Percentiles rank a stretch among this genome's conserved stretches.
phyloP scores from a whole-genome alignment of 768 basidiomycete species.

The Rhodotorula sphaerocarpa region DNA sequence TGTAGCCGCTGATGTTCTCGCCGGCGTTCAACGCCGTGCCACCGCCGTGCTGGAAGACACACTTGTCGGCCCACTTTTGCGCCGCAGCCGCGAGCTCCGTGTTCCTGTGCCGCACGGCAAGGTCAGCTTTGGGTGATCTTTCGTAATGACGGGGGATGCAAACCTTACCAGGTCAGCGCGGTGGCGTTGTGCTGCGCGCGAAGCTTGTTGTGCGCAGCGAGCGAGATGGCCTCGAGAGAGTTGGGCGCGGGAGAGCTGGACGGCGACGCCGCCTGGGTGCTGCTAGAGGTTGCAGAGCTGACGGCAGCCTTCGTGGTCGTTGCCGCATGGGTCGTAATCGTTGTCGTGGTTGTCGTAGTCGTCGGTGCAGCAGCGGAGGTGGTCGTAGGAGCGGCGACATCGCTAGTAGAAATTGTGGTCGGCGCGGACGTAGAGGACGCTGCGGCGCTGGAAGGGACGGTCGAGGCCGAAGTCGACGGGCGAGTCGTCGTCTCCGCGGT shows the following conservation, averaged over 20 bases:
- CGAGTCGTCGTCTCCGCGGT: too few species aligned
- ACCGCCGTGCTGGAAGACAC: conserved; percentile 37
- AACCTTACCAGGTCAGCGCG: conserved; percentile 37
- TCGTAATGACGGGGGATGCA: too few species aligned
- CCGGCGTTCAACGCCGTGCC: not conserved
- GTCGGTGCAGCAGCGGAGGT: too few species aligned
- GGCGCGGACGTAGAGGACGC: too few species aligned
- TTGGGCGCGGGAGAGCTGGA: not conserved
- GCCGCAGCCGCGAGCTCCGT: conserved; percentile 38
- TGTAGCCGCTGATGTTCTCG: conserved; percentile 38
- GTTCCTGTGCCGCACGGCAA: conserved; percentile 8
- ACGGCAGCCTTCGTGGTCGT: not conserved
- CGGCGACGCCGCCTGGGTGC: not conserved
- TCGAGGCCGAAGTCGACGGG: too few species aligned
- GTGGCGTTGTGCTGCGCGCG: conserved; percentile 36
- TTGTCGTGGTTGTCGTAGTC: too few species aligned
- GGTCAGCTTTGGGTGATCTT: not conserved
- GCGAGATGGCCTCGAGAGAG: not conserved
- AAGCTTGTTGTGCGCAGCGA: conserved; percentile 34
- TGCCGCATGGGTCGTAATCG: not conserved
- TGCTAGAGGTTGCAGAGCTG: not conserved
- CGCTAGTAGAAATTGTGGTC: too few species aligned
- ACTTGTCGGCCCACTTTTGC: conserved; percentile 35
- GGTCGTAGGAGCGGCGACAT: too few species aligned
- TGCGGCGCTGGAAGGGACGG: too few species aligned